Evolutionary conservation across 805 yeast genomes (phyloP).

Genomic region (Yarrowia hollandica): DNA sequence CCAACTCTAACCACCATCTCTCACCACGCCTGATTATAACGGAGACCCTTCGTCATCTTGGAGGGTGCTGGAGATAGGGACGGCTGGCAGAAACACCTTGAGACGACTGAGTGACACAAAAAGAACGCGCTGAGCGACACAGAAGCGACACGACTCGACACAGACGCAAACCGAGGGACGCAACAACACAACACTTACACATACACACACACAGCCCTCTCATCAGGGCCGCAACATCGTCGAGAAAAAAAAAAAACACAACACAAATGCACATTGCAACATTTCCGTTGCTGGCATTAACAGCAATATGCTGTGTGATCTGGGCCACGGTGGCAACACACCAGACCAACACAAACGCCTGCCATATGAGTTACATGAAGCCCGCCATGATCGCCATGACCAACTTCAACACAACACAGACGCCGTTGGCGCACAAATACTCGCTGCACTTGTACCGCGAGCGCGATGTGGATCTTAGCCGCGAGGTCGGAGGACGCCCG

Average conservation of each 20-base stretch:
- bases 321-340: conserved; percentile 24
- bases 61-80: neutral
- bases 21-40: neutral
- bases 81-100: neutral
- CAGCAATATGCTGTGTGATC: neutral
- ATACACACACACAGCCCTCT: no score
- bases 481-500: conserved; percentile 71
- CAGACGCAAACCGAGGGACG: neutral
- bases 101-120: neutral
- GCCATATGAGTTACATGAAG: conserved; percentile 27
- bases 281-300: neutral
- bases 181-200: neutral
- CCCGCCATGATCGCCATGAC: conserved; percentile 32
- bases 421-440: conserved; percentile 74
- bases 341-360: neutral
- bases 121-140: neutral
- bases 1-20: neutral
- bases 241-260: no score
- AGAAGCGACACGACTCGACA: neutral
- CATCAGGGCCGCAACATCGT: no score
- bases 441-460: conserved; percentile 81
- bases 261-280: neutral
- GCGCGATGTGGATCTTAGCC: conserved; percentile 49
- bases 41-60: neutral
- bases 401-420: conserved; percentile 69